Evolutionary conservation across 2,329 filamentous ascomycete species (phyloP).

Genomic region (Ophiostoma australiae): DNA sequence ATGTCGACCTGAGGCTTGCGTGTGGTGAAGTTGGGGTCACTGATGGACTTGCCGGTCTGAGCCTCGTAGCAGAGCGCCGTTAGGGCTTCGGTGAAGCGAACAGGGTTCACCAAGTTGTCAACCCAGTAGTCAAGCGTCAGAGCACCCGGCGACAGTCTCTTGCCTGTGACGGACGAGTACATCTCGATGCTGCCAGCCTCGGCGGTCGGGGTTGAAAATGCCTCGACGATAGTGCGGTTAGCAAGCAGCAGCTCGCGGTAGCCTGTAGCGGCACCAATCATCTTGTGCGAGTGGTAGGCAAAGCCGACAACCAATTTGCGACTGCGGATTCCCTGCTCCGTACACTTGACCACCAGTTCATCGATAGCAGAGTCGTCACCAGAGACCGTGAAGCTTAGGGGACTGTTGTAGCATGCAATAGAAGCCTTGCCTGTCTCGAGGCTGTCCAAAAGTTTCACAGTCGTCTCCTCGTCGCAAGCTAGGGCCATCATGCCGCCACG

Average conservation of each 20-base stretch:
- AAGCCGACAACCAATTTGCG: conserved; percentile 32
- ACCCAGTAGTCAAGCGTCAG: conserved; percentile 31
- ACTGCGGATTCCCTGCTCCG: conserved; percentile 27
- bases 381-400: conserved; percentile 37
- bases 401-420: conserved; percentile 37
- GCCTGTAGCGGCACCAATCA: conserved; percentile 27
- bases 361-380: conserved; percentile 29
- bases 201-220: not conserved
- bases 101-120: conserved; percentile 32
- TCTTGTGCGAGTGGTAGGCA: conserved; percentile 37
- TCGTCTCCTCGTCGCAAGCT: conserved; percentile 37
- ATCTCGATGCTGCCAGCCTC: conserved; percentile 24
- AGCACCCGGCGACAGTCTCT: conserved; percentile 24
- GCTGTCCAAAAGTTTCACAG: conserved; percentile 29
- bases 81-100: conserved; percentile 31
- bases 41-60: not conserved
- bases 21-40: not conserved
- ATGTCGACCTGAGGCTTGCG: conserved; percentile 26
- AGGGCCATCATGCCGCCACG: conserved; percentile 47
- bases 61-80: conserved; percentile 27
- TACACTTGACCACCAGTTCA: conserved; percentile 22
- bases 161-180: conserved; percentile 30
- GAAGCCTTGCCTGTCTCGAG: conserved; percentile 30
- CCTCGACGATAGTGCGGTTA: conserved; percentile 22
- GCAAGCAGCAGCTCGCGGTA: conserved; percentile 28